phyloP scores from a whole-genome alignment of 805 yeast genomes.

The Spathaspora sp. region DNA sequence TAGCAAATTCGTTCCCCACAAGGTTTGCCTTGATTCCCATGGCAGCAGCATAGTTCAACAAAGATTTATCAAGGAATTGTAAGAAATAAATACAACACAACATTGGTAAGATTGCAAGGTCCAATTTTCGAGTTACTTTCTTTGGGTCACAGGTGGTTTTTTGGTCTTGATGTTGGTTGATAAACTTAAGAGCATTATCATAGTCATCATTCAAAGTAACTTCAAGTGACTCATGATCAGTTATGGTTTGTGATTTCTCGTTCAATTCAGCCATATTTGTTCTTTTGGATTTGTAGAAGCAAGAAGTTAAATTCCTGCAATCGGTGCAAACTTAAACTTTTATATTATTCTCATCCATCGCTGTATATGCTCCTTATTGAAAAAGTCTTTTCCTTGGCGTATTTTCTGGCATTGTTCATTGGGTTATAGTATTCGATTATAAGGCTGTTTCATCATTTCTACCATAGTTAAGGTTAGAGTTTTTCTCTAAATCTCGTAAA shows the following conservation, averaged over 20 bases:
- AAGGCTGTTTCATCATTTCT: neutral
- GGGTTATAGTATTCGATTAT: neutral
- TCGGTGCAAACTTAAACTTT: neutral
- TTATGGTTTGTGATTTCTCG: neutral
- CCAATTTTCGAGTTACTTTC: conserved; percentile 36
- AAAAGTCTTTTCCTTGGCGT: neutral
- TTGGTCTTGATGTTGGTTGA: conserved; percentile 3
- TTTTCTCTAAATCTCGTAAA: neutral
- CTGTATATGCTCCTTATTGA: neutral
- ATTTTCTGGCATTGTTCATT: neutral
- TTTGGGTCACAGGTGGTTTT: neutral
- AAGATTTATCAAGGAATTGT: conserved; percentile 58
- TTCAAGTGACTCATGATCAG: conserved; percentile 1
- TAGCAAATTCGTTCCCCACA: conserved; percentile 45
- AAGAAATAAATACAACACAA: conserved; percentile 52
- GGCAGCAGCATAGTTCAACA: conserved; percentile 58
- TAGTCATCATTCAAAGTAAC: conserved; percentile 2
- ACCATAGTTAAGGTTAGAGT: neutral
- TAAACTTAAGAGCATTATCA: conserved; percentile 8
- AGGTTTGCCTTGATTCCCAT: conserved; percentile 57
- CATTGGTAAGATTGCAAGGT: conserved; percentile 43
- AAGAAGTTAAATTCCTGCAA: neutral
- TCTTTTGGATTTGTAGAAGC: neutral
- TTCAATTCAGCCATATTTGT: neutral
- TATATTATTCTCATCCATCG: neutral